A percentile compares a stretch with the other conserved stretches of the same genome.
Conservation (phyloP, 2,329 filamentous ascomycete genomes). For the Lecanicillium sp. region DNA sequence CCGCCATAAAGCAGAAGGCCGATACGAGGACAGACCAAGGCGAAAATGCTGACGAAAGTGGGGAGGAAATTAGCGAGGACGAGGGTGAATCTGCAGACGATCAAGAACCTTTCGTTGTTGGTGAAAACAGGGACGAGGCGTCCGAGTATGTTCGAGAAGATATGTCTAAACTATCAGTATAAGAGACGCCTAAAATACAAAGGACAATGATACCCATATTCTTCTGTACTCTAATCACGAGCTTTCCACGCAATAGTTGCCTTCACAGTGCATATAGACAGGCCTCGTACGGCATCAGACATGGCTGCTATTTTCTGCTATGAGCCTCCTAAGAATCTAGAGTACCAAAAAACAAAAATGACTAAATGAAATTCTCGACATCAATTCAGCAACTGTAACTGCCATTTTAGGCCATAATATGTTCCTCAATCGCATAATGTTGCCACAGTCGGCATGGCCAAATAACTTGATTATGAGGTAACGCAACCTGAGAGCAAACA, state of each 20-base stretch:
- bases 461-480: constrained; percentile 4
- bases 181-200: constrained; percentile 4
- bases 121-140: constrained; percentile 11
- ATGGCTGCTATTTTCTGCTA: no score
- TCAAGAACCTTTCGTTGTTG: constrained; percentile 14
- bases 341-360: constrained; percentile 27
- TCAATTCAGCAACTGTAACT: constrained; percentile 23
- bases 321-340: constrained; percentile 19
- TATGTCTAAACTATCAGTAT: constrained; percentile 17
- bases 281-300: constrained; percentile 13
- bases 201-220: constrained; percentile 11
- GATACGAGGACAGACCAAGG: constrained; percentile 30
- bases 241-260: no score
- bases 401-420: constrained; percentile 28
- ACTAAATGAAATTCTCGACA: constrained; percentile 22
- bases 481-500: constrained; percentile 10
- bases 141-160: constrained; percentile 15
- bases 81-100: constrained; percentile 15
- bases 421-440: constrained; percentile 22
- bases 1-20: constrained; percentile 76
- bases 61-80: constrained; percentile 18
- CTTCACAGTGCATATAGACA: constrained; percentile 8
- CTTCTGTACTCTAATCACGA: no score
- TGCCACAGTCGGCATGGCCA: constrained; percentile 10
- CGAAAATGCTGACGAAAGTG: constrained; percentile 19